Evolutionary conservation across 2,329 filamentous ascomycete species (phyloP), one percentile per base, ranked within the genome.

Genomic region (Colletotrichum eremochloae): DNA sequence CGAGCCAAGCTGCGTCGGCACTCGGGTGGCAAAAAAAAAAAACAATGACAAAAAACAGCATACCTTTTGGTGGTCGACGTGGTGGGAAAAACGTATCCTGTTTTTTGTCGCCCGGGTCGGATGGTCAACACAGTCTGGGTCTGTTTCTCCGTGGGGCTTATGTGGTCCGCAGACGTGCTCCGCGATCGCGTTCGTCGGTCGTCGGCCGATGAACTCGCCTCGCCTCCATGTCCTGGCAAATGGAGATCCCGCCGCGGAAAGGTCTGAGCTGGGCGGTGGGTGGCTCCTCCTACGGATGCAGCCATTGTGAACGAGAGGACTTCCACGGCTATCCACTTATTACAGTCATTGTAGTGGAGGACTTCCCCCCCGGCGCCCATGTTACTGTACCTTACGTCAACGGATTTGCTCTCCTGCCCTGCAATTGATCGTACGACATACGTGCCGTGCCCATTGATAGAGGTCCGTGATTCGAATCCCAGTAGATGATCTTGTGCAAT

Each of bases 241-340:
- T 40, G 20, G 48, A 36, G 66, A 12, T 33, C 46, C 40, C 50
- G 46, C 53, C 24, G 38, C 61, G 61, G 53, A 29, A 65, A 70
- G 31, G 48, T 48, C 55, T 56, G 70, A 70, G 36, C 48, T 57
- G 36, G 46, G 9, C 14, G 20, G n/a, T 4, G 29, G 12, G 40
- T 48, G n/a, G 44, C 40, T 52, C 40, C 31, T 29, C n/a, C 38
- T 65, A 70, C 65, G 48, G 66, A 24, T 65, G 65, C 65, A 40
- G 61, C 66, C 66, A 42, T 29, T 63, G 58, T 29, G 7, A 42
- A 20, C 29, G 40, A 48, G 42, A n/a, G 44, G 29, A 33, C 20
- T 46, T 60, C 53, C 44, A 38, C 52, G 33, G 42, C 63, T 57
- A 44, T 42, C 50, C 64, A 58, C 33, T 33, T 53, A 42, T 20